phyloP scores from a whole-genome alignment of 768 basidiomycete genomes.

The Austroboletus eburneus region DNA sequence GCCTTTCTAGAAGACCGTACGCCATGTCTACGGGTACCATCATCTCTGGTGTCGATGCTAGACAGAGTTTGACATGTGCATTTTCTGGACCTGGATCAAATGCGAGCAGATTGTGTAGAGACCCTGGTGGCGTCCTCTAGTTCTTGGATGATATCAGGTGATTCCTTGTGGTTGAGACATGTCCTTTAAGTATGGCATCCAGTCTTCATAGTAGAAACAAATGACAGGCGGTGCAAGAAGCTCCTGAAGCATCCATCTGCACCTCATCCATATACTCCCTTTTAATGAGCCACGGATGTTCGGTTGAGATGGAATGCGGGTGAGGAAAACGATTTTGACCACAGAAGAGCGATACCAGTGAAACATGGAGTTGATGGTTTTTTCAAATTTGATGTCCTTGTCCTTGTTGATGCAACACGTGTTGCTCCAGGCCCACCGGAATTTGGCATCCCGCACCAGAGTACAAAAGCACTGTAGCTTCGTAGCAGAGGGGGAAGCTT shows the following conservation, averaged over 20 bases:
- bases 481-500: neutral
- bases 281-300: neutral
- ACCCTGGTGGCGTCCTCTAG: too few species aligned
- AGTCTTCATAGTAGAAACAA: slow-evolving; percentile 7
- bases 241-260: slow-evolving; percentile 17
- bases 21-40: slow-evolving; percentile 1
- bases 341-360: slow-evolving; percentile 12
- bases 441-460: slow-evolving; percentile 3
- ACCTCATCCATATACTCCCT: slow-evolving; percentile 7
- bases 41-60: slow-evolving; percentile 5
- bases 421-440: slow-evolving; percentile 14
- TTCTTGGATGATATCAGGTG: too few species aligned
- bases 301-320: neutral
- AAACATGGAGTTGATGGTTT: too few species aligned
- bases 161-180: too few species aligned
- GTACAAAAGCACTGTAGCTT: slow-evolving; percentile 11
- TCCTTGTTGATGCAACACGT: too few species aligned
- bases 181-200: slow-evolving; percentile 10
- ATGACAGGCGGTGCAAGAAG: slow-evolving; percentile 9
- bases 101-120: too few species aligned
- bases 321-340: slow-evolving; percentile 2
- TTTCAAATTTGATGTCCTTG: too few species aligned
- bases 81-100: too few species aligned
- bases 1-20: slow-evolving; percentile 5
- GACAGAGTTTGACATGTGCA: slow-evolving; percentile 7